Percentiles rank a stretch among this genome's conserved stretches.
Conservation (phyloP, 495 filamentous ascomycete species). For the Hyaloscypha hepaticicola region DNA sequence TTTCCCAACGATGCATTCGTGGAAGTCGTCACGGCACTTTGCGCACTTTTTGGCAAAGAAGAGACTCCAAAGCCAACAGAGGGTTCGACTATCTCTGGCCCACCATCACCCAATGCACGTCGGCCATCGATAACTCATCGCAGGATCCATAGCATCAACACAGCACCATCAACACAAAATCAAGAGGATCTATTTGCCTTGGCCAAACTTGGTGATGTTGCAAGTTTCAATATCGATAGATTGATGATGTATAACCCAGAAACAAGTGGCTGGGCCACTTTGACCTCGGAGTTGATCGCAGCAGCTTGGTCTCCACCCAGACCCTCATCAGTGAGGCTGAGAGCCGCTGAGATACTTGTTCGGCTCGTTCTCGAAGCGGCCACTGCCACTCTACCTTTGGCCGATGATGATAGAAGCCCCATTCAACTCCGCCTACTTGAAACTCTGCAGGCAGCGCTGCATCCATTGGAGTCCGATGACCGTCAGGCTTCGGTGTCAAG, state of each 20-base stretch:
- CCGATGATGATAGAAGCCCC: constrained; percentile 48
- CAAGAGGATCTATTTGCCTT: constrained; percentile 77
- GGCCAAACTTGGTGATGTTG: constrained; percentile 76
- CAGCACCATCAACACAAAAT: constrained; percentile 50
- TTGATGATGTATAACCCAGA: constrained; percentile 62
- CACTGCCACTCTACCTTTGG: constrained; percentile 45
- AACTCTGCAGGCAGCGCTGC: constrained; percentile 60
- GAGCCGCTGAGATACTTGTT: constrained; percentile 72
- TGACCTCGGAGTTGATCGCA: constrained; percentile 68
- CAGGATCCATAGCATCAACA: constrained; percentile 57
- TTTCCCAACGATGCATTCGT: constrained; percentile 80
- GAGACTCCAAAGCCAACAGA: constrained; percentile 33
- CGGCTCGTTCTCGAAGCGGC: constrained; percentile 68
- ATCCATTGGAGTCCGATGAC: constrained; percentile 42
- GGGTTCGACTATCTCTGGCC: constrained; percentile 26
- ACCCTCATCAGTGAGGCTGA: constrained; percentile 61
- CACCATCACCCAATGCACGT: constrained; percentile 33
- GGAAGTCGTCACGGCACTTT: constrained; percentile 73
- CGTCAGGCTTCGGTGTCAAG: constrained; percentile 50
- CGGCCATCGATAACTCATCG: constrained; percentile 44
- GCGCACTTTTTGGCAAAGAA: constrained; percentile 56
- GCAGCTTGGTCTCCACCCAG: constrained; percentile 56
- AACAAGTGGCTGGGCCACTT: constrained; percentile 68
- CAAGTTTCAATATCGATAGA: constrained; percentile 73
- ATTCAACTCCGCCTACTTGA: constrained; percentile 71